Evolutionary conservation across 176 grass and related monocot genomes (phyloP).

Genomic region (Eremochloa ophiuroides): DNA sequence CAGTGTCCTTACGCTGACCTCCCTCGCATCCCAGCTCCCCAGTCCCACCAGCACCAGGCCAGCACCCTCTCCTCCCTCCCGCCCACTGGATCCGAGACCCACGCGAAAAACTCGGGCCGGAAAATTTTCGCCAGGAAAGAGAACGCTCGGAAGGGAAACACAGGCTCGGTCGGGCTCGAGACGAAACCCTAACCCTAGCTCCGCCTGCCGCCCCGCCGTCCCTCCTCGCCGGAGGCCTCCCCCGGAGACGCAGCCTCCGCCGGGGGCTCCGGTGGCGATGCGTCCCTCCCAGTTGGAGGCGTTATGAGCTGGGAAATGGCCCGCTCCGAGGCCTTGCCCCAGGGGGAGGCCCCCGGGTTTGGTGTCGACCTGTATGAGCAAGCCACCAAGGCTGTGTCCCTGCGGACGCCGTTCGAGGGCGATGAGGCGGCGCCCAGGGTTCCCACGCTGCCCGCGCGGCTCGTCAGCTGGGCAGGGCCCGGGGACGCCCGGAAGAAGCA

Average conservation of each 20-base stretch:
- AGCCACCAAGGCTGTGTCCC: constrained; percentile 67
- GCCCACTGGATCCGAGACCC: constrained; percentile 72
- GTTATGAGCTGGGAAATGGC: constrained; percentile 54
- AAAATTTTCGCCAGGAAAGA: constrained; percentile 30
- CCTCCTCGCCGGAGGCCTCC: constrained; percentile 29
- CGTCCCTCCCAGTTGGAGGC: neutral
- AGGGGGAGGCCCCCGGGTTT: constrained; percentile 19
- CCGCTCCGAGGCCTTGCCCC: constrained; percentile 39
- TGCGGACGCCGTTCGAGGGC: constrained; percentile 75
- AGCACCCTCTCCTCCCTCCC: neutral
- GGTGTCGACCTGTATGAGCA: constrained; percentile 58
- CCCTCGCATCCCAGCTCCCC: neutral
- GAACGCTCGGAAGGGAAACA: constrained; percentile 30
- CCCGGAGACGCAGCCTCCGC: neutral
- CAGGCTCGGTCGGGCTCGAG: constrained; percentile 15
- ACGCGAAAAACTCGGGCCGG: constrained; percentile 56
- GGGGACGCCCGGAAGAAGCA: constrained; percentile 66
- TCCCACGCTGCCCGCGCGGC: constrained; percentile 64
- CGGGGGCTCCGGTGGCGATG: constrained; percentile 43
- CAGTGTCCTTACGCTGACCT: constrained; percentile 30
- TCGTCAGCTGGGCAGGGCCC: constrained; percentile 53
- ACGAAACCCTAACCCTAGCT: constrained; percentile 97
- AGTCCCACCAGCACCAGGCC: neutral
- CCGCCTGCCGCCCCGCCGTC: neutral
- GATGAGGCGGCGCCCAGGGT: constrained; percentile 59